phyloP scores from a whole-genome alignment of 1,139 yeast genomes.

The Nakaseomyces bracarensis region DNA sequence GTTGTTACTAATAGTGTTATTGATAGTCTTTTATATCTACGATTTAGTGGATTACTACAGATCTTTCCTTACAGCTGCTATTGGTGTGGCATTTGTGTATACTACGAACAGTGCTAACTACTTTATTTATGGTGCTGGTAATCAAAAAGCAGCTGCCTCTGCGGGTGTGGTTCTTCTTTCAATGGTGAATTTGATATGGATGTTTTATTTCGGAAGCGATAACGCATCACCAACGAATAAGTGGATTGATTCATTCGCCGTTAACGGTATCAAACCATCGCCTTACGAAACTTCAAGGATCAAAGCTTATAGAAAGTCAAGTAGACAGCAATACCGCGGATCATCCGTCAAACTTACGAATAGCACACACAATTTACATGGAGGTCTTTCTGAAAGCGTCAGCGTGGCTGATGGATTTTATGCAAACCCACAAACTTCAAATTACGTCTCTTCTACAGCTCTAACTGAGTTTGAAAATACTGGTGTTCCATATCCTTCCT shows the following conservation, averaged over 20 bases:
- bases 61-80: constrained; percentile 31
- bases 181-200: constrained; percentile 73
- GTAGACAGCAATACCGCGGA: constrained; percentile 4
- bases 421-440: constrained; percentile 5
- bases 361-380: neutral
- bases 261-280: constrained; percentile 36
- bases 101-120: constrained; percentile 75
- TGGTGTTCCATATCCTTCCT: constrained; percentile 14
- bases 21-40: constrained; percentile 55
- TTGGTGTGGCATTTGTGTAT: constrained; percentile 58
- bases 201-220: constrained; percentile 78
- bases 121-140: constrained; percentile 58
- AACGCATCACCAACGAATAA: constrained; percentile 73
- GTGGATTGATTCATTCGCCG: constrained; percentile 70
- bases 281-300: constrained; percentile 24
- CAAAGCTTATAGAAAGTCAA: constrained; percentile 18
- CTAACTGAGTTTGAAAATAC: constrained; percentile 35
- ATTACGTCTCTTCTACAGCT: constrained; percentile 35
- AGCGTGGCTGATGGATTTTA: neutral
- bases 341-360: constrained; percentile 4
- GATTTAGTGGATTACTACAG: constrained; percentile 68
- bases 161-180: constrained; percentile 85
- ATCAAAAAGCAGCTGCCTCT: constrained; percentile 77
- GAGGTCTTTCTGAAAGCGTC: constrained; percentile 1
- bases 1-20: constrained; percentile 47